phyloP scores from a whole-genome alignment of 768 basidiomycete species.

The Leccinum broughii region DNA sequence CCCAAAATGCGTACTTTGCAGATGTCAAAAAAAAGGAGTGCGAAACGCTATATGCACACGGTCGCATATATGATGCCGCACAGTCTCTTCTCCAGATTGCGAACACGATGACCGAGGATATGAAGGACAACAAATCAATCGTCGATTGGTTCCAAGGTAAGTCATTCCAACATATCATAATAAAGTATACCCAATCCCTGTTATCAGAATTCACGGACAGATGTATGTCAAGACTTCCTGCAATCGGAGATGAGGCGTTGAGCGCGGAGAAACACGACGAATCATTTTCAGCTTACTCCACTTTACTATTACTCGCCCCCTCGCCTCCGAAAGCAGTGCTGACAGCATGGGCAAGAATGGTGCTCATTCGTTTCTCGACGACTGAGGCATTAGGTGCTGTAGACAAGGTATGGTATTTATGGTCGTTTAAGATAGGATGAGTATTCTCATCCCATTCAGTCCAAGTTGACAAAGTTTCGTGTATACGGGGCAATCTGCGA shows the following conservation, averaged over 20 bases:
- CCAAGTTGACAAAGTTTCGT: background rate
- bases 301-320: background rate
- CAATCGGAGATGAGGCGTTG: background rate
- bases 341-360: background rate
- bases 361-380: background rate
- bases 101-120: no score
- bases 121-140: no score
- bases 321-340: no score
- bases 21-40: no score
- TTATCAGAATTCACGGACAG: background rate
- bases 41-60: no score
- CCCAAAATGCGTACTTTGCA: no score
- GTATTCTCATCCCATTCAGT: background rate
- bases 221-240: background rate
- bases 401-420: background rate
- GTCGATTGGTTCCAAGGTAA: no score
- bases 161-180: no score
- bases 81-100: no score
- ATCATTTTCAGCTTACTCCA: background rate
- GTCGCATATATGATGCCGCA: no score
- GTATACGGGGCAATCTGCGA: background rate
- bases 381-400: background rate
- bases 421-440: background rate
- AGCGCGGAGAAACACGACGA: background rate
- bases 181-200: no score